Evolutionary conservation across 2,329 filamentous ascomycete genomes (phyloP).

Genomic region (Nothomitra cinnamomea): DNA sequence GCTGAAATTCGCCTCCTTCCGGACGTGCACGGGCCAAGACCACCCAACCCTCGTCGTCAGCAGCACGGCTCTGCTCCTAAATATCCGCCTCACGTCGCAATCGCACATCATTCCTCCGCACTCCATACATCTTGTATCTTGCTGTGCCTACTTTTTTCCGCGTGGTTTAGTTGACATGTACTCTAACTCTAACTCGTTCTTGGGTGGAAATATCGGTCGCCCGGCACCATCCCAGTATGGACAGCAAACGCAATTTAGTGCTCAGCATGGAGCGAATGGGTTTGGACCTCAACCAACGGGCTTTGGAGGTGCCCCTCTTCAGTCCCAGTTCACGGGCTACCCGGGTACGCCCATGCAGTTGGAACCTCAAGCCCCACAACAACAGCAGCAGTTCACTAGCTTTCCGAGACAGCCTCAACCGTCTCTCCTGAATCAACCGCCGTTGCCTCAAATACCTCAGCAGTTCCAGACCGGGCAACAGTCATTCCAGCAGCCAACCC

Average conservation of each 20-base stretch:
- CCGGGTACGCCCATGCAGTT: constrained; percentile 27
- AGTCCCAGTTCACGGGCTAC: constrained; percentile 54
- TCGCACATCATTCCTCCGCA: not conserved
- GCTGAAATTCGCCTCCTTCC: not conserved
- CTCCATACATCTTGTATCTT: not conserved
- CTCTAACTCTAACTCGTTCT: constrained; percentile 71
- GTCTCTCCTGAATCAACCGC: constrained; percentile 9
- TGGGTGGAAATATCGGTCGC: constrained; percentile 64
- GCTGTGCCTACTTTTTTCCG: not conserved
- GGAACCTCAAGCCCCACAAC: constrained; percentile 16
- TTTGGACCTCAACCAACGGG: constrained; percentile 38
- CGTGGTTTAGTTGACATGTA: constrained; percentile 44
- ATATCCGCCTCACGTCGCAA: not conserved
- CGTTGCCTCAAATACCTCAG: constrained; percentile 32
- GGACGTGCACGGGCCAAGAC: not conserved
- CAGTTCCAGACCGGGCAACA: constrained; percentile 37
- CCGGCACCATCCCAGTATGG: constrained; percentile 44
- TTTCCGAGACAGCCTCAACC: constrained; percentile 17
- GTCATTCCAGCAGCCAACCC: constrained; percentile 7
- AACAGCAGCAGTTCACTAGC: constrained; percentile 30
- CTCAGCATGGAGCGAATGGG: constrained; percentile 28
- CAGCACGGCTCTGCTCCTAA: not conserved
- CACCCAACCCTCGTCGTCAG: not conserved
- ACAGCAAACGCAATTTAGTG: constrained; percentile 35
- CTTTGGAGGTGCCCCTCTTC: constrained; percentile 34